phyloP scores from a whole-genome alignment of 345 rosid genomes.

The Citrus mangshanensis region DNA sequence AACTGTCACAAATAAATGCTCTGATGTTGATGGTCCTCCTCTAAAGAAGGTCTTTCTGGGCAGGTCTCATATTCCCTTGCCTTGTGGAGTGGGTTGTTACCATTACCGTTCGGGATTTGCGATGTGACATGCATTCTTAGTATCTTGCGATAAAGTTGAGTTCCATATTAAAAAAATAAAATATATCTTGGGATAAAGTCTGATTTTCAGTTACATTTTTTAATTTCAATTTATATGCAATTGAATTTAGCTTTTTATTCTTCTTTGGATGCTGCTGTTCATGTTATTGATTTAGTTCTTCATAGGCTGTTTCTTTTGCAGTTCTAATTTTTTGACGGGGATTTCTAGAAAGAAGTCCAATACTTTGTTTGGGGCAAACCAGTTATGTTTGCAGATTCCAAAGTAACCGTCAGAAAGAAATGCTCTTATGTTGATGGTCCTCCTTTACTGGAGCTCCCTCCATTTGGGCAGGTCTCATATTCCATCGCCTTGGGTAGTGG shows the following conservation, averaged over 20 bases:
- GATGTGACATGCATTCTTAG: constrained; percentile 26
- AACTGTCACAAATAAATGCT: no score
- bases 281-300: no score
- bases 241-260: no score
- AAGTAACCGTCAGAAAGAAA: constrained; percentile 34
- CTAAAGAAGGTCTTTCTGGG: constrained; percentile 11
- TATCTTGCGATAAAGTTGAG: no score
- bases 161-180: no score
- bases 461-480: constrained; percentile 40
- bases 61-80: constrained; percentile 55
- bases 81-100: constrained; percentile 50
- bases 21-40: constrained; percentile 20
- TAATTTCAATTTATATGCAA: no score
- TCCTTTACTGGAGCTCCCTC: constrained; percentile 18
- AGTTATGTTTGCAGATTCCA: constrained; percentile 18
- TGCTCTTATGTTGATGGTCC: constrained; percentile 24
- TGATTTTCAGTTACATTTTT: no score
- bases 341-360: constrained; percentile 10
- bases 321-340: constrained; percentile 13
- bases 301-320: not conserved
- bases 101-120: constrained; percentile 41
- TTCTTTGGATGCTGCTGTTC: not conserved
- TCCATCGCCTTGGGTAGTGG: constrained; percentile 63
- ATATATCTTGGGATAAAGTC: no score
- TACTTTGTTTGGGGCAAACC: constrained; percentile 27